Evolutionary conservation across 2,329 filamentous ascomycete species (phyloP).

Genomic region (Didymellaceae sp.): DNA sequence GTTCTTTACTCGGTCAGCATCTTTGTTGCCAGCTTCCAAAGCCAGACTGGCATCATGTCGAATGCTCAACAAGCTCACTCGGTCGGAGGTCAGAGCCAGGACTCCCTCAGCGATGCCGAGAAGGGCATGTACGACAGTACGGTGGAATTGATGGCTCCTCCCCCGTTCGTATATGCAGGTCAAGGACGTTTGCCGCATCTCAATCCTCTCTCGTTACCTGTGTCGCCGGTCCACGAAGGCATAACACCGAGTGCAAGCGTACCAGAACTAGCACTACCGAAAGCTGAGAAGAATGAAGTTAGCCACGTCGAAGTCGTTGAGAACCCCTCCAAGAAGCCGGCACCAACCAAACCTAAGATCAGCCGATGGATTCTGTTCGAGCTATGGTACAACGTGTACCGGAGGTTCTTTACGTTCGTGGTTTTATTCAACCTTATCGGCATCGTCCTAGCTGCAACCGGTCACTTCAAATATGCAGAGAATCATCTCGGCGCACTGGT

Average conservation of each 20-base stretch:
- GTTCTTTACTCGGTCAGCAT: slow-evolving; percentile 26
- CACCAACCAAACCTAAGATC: slow-evolving; percentile 30
- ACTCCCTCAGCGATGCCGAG: slow-evolving; percentile 42
- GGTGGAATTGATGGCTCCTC: slow-evolving; percentile 30
- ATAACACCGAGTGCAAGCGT: slow-evolving; percentile 44
- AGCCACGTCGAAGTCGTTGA: slow-evolving; percentile 27
- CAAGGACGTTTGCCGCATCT: slow-evolving; percentile 18
- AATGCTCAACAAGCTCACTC: slow-evolving; percentile 25
- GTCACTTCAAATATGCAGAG: slow-evolving; percentile 40
- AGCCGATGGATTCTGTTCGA: slow-evolving; percentile 40
- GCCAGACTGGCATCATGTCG: slow-evolving; percentile 29
- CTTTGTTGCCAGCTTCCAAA: slow-evolving; percentile 21
- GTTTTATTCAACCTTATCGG: slow-evolving; percentile 38
- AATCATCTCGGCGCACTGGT: slow-evolving; percentile 44
- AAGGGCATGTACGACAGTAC: slow-evolving; percentile 41
- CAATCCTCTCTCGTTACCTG: slow-evolving; percentile 24
- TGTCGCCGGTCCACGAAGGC: slow-evolving; percentile 42
- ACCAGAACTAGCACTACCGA: slow-evolving; percentile 39
- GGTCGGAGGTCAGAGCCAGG: slow-evolving; percentile 23
- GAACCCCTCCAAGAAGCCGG: slow-evolving; percentile 25
- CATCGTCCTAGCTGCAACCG: slow-evolving; percentile 39
- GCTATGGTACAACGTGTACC: slow-evolving; percentile 47
- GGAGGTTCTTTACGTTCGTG: slow-evolving; percentile 45
- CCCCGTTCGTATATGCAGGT: slow-evolving; percentile 37
- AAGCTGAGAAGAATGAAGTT: slow-evolving; percentile 23